phyloP scores from a whole-genome alignment of 2,329 filamentous ascomycete species.

The Botrytis porri region DNA sequence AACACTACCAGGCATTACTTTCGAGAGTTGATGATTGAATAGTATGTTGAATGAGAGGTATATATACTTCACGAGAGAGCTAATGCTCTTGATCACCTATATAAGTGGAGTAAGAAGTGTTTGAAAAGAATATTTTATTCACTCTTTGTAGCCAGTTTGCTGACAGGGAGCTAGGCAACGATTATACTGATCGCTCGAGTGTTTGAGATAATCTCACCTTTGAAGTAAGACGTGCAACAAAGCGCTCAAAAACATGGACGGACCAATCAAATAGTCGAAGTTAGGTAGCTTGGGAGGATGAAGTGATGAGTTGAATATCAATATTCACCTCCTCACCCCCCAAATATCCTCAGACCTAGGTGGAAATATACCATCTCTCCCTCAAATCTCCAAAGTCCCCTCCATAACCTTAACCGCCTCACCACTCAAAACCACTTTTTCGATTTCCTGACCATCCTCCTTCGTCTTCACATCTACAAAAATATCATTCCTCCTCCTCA shows the following conservation, averaged over 20 bases:
- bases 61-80: neutral
- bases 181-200: too few species aligned
- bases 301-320: neutral
- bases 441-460: constrained; percentile 21
- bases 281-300: too few species aligned
- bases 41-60: neutral
- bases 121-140: neutral
- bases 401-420: constrained; percentile 31
- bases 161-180: too few species aligned
- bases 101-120: neutral
- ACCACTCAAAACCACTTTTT: constrained; percentile 29
- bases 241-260: neutral
- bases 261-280: neutral
- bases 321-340: neutral
- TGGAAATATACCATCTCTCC: fast-evolving
- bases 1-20: too few species aligned
- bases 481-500: constrained; percentile 46
- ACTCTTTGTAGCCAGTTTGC: neutral
- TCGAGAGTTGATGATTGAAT: neutral
- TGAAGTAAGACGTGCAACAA: neutral
- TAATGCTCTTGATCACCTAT: neutral
- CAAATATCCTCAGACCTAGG: neutral
- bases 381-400: constrained; percentile 25
- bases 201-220: neutral
- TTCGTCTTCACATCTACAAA: constrained; percentile 27